Base-by-base conservation (phyloP, 2,329 filamentous ascomycete species). In the Diplodia mutila region DNA sequence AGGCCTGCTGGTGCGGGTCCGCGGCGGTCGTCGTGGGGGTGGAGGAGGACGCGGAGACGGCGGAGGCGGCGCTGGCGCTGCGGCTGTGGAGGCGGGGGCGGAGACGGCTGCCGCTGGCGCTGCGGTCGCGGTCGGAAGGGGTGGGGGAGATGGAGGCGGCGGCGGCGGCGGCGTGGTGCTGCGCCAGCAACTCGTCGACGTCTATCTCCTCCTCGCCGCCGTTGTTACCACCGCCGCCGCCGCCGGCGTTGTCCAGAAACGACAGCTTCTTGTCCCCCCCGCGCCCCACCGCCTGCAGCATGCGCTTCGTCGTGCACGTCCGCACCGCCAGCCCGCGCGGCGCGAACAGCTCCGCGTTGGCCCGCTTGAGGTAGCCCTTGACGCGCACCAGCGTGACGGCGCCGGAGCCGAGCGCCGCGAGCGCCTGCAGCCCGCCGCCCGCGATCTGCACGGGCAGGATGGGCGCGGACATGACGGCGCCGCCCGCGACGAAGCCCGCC, bases 401-500 rank as follows among this genome's bases (percentile, higher is more conserved):
- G n/a, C 37, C 64, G 2, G 64, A 66, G 37, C 49, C 64, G 4
- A 66, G 12, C 12, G 52, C 64, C 14, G 64, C 42, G 11, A 66
- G 25, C 18, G 49, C 64, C n/a, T 66, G 64, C 6, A 66, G 27
- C 1, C 52, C 64, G 25, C 64, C 64, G 25, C 64, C 64, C 18
- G 64, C 64, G 25, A 57, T 14, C 29, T 66, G 64, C 37, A 71
- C 67, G 1, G 71, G 73, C 1, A 72, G 61, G 23, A 75, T 66
- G 61, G 73, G 70, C 5, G 70, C 67, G 6, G 70, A 66, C 6
- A 69, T 55, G 57, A 76, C 70, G 21, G 69, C 65, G 1, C 69
- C 69, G 4, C 74, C 73, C 3, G 69, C 70, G 4, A 73, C 54
- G 37, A 72, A 68, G 8, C 70, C 66, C 11, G 68, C 67, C 68